A percentile compares a stretch with the other conserved stretches of the same genome.
Evolutionary conservation across 1,284 basidiomycete genomes (phyloP).

Genomic region (Puccinia polysora): DNA sequence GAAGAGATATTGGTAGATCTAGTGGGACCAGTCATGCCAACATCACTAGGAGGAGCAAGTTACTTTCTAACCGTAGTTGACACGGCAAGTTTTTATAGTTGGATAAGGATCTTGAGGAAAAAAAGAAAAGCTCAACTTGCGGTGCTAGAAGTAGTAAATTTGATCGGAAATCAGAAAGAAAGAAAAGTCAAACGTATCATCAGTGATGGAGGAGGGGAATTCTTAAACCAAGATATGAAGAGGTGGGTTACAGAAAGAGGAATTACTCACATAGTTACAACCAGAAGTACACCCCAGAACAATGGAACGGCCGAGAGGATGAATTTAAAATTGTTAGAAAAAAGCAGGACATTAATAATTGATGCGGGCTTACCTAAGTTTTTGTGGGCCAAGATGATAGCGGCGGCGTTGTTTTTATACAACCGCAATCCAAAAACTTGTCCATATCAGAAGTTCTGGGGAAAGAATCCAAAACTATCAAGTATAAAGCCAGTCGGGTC

Average conservation of each 20-base stretch:
- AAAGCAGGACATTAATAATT: not conserved
- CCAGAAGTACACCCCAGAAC: slow-evolving; percentile 13
- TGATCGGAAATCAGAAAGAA: not conserved
- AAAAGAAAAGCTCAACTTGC: not conserved
- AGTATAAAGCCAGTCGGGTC: not conserved
- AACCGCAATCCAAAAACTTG: not conserved
- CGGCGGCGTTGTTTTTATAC: not conserved
- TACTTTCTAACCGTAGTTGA: slow-evolving; percentile 7
- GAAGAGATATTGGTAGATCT: slow-evolving; percentile 16
- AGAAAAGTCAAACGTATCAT: slow-evolving; percentile 6
- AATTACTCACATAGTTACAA: slow-evolving; percentile 1
- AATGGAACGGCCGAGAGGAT: slow-evolving; percentile 11
- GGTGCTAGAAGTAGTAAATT: not conserved
- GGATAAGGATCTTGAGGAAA: not conserved
- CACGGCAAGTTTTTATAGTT: not conserved
- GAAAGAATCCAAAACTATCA: not conserved
- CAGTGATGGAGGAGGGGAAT: slow-evolving; percentile 13
- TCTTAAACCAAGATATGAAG: not conserved
- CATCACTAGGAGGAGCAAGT: slow-evolving; percentile 3
- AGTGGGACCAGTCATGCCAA: slow-evolving; percentile 16
- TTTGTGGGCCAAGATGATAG: slow-evolving; percentile 9
- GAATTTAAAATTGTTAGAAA: not conserved
- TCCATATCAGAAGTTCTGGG: not conserved
- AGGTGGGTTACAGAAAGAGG: not conserved
- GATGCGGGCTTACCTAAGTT: not conserved